Base-by-base conservation (phyloP, 2,329 filamentous ascomycete genomes). In the Beauveria sp. region DNA sequence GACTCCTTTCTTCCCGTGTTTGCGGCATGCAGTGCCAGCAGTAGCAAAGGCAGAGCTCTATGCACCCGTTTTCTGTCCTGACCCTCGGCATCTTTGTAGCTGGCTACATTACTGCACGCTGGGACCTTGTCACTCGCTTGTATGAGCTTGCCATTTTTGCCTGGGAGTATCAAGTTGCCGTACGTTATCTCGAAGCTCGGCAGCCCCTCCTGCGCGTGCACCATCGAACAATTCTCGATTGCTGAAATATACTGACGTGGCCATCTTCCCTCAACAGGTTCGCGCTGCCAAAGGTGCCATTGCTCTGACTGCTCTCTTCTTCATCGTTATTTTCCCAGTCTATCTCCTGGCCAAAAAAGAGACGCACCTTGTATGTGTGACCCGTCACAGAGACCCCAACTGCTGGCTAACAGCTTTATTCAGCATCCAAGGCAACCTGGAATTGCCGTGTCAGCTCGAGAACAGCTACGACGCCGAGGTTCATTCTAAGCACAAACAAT, bases 41-140 rank as follows among this genome's bases (percentile, higher is more conserved):
- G 66, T 48, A 69, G 61, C 69, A 71, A 67, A 67, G 72, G 73
- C 75, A 77, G 71, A 76, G 77, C 78, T 84, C 82, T 83, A 98
- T 98, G 93, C 93, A 97, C 91, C 91, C 93, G 72, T 97, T 98
- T 81, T 98, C 93, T 66, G 82, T 93, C 76, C 85, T 97, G 77
- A 96, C 93, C 72, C 87, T 96, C 79, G 92, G 90, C 79, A 97
- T 99, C 81, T 99, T 99, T 82, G 89, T 98, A 83, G 93, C 95
- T 80, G 95, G 95, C 77, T 99, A 99, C 83, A 98, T 93, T 76
- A 99, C 95, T 79, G 95, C 95, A 74, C 90, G 95, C 82, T 99
- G 95, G 93, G 95, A 98, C 79, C 88, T 99, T 66, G 92, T 97
- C 68, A 97, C 93, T 69, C 88, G 93, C 71, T 84, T 98, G 70